Evolutionary conservation across 2,329 filamentous ascomycete genomes (phyloP).

Genomic region (Magnaporthiopsis rhizophila): DNA sequence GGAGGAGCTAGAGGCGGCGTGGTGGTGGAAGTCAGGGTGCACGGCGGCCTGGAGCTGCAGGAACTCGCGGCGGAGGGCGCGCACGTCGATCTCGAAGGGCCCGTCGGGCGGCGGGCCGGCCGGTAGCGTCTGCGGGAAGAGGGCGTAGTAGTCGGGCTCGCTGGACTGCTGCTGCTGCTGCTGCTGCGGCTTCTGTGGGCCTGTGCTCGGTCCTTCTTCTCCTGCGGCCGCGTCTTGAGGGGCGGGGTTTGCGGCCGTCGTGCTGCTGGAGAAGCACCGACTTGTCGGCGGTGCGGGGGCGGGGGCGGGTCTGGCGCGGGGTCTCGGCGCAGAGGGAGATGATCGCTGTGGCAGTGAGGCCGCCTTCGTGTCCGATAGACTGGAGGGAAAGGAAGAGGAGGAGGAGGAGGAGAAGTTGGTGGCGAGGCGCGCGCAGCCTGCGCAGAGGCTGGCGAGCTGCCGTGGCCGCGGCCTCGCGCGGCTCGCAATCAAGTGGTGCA

Average conservation of each 20-base stretch:
- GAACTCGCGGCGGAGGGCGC: conserved; percentile 73
- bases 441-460: conserved; percentile 8
- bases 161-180: conserved; percentile 3
- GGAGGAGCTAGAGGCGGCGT: conserved; percentile 14
- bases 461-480: conserved; percentile 1
- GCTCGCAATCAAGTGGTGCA: conserved; percentile 1
- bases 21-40: conserved; percentile 61
- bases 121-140: conserved; percentile 78
- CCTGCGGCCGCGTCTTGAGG: conserved; percentile 19
- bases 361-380: neutral
- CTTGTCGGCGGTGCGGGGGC: neutral
- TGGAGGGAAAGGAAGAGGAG: neutral
- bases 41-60: conserved; percentile 70
- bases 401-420: neutral
- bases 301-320: neutral
- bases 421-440: conserved; percentile 6
- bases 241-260: conserved; percentile 26
- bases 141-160: conserved; percentile 55
- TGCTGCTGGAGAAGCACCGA: neutral
- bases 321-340: neutral
- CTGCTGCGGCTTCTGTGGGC: neutral
- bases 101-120: conserved; percentile 68
- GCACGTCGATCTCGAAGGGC: conserved; percentile 65
- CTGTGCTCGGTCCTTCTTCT: neutral
- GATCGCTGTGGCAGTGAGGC: neutral